Conservation (phyloP, 306 rosid genomes). For the Citrullus mucosospermus region DNA sequence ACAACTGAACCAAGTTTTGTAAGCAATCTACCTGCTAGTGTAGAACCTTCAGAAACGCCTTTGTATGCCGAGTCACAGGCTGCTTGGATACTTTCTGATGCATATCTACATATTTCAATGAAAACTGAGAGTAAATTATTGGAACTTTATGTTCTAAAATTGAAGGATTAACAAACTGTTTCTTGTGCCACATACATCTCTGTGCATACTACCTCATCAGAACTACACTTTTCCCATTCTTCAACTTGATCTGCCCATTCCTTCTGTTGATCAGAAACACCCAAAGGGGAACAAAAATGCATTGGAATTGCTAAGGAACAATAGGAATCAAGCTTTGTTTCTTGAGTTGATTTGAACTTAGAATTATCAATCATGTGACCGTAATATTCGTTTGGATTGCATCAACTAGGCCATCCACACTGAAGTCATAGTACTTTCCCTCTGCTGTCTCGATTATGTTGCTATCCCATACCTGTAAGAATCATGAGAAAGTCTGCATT, state of each 20-base stretch:
- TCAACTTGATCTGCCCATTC: conserved; percentile 53
- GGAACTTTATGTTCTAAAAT: not conserved
- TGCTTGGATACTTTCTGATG: conserved; percentile 52
- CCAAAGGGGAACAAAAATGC: not conserved
- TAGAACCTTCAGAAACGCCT: conserved; percentile 46
- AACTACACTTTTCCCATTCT: conserved; percentile 59
- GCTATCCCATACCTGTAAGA: conserved; percentile 56
- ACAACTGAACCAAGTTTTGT: not conserved
- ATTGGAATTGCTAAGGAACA: not conserved
- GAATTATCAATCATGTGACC: conserved; percentile 28
- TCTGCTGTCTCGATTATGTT: conserved; percentile 61
- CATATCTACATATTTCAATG: conserved; percentile 39
- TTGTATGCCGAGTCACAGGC: conserved; percentile 75
- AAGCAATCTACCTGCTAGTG: conserved; percentile 35
- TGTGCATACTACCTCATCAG: conserved; percentile 41
- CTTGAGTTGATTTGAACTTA: not conserved
- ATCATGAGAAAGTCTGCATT: not conserved
- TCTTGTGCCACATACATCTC: conserved; percentile 24
- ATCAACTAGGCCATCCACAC: conserved; percentile 22
- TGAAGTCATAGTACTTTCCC: conserved; percentile 34
- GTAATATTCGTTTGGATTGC: conserved; percentile 61
- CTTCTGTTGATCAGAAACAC: conserved; percentile 24
- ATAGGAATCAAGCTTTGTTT: not conserved
- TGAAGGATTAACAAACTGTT: not conserved
- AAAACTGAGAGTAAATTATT: not conserved